These are phyloP conservation scores for Aspergillus fructus DNA, from an alignment of 2,329 filamentous ascomycete genomes.

Conservation along the genomic window DNA sequence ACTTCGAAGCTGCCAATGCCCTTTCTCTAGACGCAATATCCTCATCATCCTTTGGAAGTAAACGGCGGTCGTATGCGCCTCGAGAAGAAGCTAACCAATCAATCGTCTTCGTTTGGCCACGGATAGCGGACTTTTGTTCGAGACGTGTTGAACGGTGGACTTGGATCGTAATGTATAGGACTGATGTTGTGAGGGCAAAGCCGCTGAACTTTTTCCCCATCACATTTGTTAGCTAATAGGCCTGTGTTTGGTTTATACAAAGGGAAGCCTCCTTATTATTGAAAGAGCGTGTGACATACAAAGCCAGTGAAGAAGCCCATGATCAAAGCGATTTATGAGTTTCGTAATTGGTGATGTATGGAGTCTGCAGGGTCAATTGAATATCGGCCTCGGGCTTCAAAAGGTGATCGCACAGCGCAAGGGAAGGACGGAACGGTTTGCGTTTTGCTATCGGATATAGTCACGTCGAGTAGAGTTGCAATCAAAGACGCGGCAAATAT, in stretches of 20 bases:
- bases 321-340: neutral
- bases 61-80: conserved; percentile 36
- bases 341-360: neutral
- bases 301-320: conserved; percentile 53
- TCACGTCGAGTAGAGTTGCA: neutral
- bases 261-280: neutral
- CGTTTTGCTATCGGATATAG: neutral
- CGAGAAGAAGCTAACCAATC: conserved; percentile 39
- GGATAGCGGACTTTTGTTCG: conserved; percentile 45
- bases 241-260: neutral
- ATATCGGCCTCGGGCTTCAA: neutral
- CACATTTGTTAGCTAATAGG: conserved; percentile 6
- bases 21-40: neutral
- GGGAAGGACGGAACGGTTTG: neutral
- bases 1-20: conserved; percentile 17
- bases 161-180: conserved; percentile 70
- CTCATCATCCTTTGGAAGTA: conserved; percentile 18
- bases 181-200: conserved; percentile 70
- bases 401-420: neutral
- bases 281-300: conserved; percentile 50
- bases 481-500: neutral
- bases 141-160: conserved; percentile 68
- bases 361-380: neutral
- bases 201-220: conserved; percentile 58
- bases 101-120: conserved; percentile 43